Percentiles rank a stretch among this genome's conserved stretches.
phyloP scores from a whole-genome alignment of 306 rosid species.

The Luffa acutangula region DNA sequence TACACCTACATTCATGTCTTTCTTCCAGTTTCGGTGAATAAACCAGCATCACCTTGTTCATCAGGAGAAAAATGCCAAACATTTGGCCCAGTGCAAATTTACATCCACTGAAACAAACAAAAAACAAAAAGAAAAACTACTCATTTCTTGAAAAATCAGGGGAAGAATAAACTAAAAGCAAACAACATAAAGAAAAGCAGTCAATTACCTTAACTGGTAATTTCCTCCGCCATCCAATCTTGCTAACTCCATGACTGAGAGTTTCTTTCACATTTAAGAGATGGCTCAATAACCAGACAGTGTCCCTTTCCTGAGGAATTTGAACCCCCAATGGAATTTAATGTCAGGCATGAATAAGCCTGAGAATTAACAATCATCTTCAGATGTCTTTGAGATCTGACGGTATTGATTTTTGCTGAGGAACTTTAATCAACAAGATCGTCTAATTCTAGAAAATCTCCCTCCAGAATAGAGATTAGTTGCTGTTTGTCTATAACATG shows the following conservation, averaged over 20 bases:
- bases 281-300: constrained; percentile 14
- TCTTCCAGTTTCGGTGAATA: neutral
- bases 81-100: constrained; percentile 27
- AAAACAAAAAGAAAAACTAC: constrained; percentile 16
- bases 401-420: neutral
- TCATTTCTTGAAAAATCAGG: constrained; percentile 13
- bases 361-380: constrained; percentile 12
- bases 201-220: constrained; percentile 34
- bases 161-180: constrained; percentile 11
- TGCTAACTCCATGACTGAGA: constrained; percentile 22
- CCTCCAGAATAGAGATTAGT: constrained; percentile 30
- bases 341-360: constrained; percentile 22
- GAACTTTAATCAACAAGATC: constrained; percentile 34
- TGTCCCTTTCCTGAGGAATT: constrained; percentile 21
- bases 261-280: constrained; percentile 7
- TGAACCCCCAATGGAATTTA: constrained; percentile 16
- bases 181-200: neutral
- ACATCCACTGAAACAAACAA: constrained; percentile 31
- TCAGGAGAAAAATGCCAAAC: constrained; percentile 20
- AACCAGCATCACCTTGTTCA: constrained; percentile 10
- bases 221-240: constrained; percentile 22
- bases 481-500: constrained; percentile 16
- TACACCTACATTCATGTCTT: neutral
- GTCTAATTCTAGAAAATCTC: constrained; percentile 50
- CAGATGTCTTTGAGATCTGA: constrained; percentile 12